Evolutionary conservation across 768 basidiomycete genomes (phyloP).

Genomic region (Mrakia blollopis): DNA sequence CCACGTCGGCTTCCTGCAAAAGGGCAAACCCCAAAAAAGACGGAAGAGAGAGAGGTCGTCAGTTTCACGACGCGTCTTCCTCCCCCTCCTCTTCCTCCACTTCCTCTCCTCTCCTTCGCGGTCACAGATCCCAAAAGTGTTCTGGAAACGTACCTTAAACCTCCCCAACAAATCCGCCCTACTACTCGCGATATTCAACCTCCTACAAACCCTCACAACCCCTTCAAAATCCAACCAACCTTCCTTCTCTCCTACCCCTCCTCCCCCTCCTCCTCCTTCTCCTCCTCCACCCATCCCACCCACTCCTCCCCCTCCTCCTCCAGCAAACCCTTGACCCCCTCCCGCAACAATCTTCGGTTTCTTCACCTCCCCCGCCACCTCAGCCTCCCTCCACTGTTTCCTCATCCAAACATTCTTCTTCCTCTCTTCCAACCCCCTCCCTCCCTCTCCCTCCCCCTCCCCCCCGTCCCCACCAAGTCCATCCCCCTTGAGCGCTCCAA

Average conservation of each 20-base stretch:
- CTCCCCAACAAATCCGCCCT: constrained; percentile 15
- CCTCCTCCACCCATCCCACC: constrained; percentile 13
- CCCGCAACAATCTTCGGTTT: constrained; percentile 55
- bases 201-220: constrained; percentile 26
- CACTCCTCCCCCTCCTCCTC: not conserved
- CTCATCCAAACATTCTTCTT: constrained; percentile 70
- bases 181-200: constrained; percentile 29
- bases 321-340: constrained; percentile 18
- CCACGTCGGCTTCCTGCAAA: constrained; percentile 59
- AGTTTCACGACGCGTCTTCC: not conserved
- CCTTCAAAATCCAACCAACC: constrained; percentile 32
- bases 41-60: not conserved
- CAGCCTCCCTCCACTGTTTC: constrained; percentile 74
- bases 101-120: not conserved
- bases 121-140: not conserved
- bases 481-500: constrained; percentile 44
- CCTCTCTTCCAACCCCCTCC: constrained; percentile 46
- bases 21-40: not conserved
- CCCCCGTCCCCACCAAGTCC: not conserved
- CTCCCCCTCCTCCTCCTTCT: constrained; percentile 8
- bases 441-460: not conserved
- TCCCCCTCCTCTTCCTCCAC: not conserved
- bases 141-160: constrained; percentile 29
- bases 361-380: constrained; percentile 57
- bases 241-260: constrained; percentile 16